Base-by-base conservation (phyloP, 805 yeast genomes). In the Nakazawaea ernobii region DNA sequence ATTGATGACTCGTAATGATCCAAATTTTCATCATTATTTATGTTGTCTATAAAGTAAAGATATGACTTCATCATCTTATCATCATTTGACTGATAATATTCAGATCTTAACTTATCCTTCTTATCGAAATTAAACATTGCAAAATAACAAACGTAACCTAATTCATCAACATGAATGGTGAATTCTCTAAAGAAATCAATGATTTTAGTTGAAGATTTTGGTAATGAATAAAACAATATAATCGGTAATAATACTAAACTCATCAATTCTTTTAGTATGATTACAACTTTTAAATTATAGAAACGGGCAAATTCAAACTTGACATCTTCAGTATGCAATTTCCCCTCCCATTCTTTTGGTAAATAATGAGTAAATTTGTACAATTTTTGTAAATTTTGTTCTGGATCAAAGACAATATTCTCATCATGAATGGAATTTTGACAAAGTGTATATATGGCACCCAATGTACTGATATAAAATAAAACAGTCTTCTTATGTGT, bases 1-100 rank as follows among this genome's bases (percentile, higher is more conserved):
- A 0, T 32, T 28, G 39, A 35, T 8, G 40, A 35, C 20, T 47
- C 39, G 7, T 14, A 17, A 10, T 44, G 43, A 10, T 40, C 39
- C 35, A 35, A 17, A 20, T 47, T 51, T 6, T 57, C 45, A n/a
- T 49, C 47, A 24, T 38, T 47, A 35, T 42, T 45, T 42, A 43
- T 51, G 17, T 39, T 28, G 10, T 90, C 96, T 56, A 90, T 67
- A 60, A 91, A 91, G 61, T 89, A 83, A 67, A 91, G 70, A 61
- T 89, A 91, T 0, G 96, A 88, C 56, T 88, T 88, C 66, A 88
- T 79, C 97, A 92, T 91, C 61, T 92, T 91, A 52, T 83, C 90
- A 57, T 90, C 94, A 48, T 79, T 79, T 0, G 78, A 72, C 1
- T 73, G 55, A 48, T 72, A 71, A 52, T 75, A 73, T 37, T 71